phyloP scores from a whole-genome alignment of 352 stramenopile species.

The Labyrinthula sp. region DNA sequence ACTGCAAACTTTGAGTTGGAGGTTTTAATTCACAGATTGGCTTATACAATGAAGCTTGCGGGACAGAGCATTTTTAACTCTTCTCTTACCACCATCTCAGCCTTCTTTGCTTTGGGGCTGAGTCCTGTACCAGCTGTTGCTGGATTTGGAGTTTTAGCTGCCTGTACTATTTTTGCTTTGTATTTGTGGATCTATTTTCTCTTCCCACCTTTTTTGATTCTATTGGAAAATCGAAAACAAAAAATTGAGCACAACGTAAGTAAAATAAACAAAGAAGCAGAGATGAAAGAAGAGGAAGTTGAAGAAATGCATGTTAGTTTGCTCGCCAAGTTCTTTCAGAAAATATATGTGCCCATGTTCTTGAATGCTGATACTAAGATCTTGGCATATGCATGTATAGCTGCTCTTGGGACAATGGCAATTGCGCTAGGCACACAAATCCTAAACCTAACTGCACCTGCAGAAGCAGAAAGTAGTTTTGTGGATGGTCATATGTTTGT shows the following conservation, averaged over 20 bases:
- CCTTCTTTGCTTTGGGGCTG: conserved; percentile 36
- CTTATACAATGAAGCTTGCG: conserved; percentile 31
- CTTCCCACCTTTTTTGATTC: conserved; percentile 23
- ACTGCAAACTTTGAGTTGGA: conserved; percentile 19
- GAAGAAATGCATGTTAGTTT: too few species aligned
- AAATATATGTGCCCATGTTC: too few species aligned
- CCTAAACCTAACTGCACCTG: conserved; percentile 1
- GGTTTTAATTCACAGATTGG: conserved; percentile 19
- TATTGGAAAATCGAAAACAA: too few species aligned
- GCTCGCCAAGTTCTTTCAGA: too few species aligned
- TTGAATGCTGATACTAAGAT: too few species aligned
- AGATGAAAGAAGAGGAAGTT: too few species aligned
- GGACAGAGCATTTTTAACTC: conserved; percentile 37
- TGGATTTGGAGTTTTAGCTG: conserved; percentile 42
- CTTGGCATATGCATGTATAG: not conserved
- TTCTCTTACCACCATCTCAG: conserved; percentile 37
- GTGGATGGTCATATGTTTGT: conserved; percentile 8
- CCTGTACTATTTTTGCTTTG: conserved; percentile 40
- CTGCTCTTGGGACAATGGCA: not conserved
- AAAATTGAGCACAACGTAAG: too few species aligned
- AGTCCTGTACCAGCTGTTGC: conserved; percentile 34
- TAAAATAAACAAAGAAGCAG: too few species aligned
- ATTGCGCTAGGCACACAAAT: not conserved
- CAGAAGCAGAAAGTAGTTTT: conserved; percentile 28
- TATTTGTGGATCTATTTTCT: conserved; percentile 39